Evolutionary conservation across 345 rosid genomes (phyloP).

Genomic region (Hibiscus syriacus): DNA sequence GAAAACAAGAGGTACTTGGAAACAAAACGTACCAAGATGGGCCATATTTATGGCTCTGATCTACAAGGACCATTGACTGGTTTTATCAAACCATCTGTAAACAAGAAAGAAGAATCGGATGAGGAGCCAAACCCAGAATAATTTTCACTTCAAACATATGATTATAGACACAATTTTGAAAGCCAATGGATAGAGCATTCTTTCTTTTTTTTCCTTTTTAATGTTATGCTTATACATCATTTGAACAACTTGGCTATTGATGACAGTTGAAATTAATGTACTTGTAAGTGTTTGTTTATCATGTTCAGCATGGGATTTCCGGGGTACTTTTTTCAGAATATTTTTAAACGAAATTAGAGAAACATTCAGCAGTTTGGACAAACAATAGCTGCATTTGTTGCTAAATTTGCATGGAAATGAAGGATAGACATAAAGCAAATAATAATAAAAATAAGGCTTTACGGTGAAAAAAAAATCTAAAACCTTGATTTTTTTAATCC

Average conservation of each 20-base stretch:
- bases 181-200: background rate
- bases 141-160: background rate
- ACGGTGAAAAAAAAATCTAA: too few relatives aligned
- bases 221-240: background rate
- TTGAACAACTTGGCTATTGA: background rate
- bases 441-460: too few relatives aligned
- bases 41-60: slow-evolving; percentile 78
- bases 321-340: background rate
- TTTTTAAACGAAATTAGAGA: too few relatives aligned
- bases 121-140: slow-evolving; percentile 6
- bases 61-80: slow-evolving; percentile 36
- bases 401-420: too few relatives aligned
- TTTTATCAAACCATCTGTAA: slow-evolving; percentile 21
- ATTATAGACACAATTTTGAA: background rate
- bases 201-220: background rate
- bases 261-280: background rate
- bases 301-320: background rate
- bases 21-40: slow-evolving; percentile 77
- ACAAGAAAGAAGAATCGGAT: slow-evolving; percentile 8
- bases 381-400: too few relatives aligned
- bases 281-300: background rate
- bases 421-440: too few relatives aligned
- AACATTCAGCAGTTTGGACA: too few relatives aligned
- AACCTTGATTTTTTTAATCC: too few relatives aligned
- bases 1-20: slow-evolving; percentile 81